A percentile compares a stretch with the other conserved stretches of the same genome.
phyloP scores from a whole-genome alignment of 2,329 filamentous ascomycete genomes.

The Penicillium sp. region DNA sequence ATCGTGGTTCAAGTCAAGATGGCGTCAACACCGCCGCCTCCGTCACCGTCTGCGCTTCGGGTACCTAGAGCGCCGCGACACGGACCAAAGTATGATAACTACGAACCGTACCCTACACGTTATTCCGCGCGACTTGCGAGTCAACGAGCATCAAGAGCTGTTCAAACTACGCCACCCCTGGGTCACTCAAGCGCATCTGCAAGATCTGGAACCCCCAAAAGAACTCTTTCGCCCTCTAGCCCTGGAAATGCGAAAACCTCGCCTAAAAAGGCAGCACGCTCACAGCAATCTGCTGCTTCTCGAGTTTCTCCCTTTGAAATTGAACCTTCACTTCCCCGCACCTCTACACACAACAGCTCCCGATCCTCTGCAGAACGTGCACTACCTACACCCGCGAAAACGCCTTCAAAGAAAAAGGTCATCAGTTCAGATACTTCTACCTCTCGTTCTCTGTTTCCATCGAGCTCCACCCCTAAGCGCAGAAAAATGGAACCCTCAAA shows the following conservation, averaged over 20 bases:
- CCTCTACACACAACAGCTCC: slow-evolving; percentile 24
- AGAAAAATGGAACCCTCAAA: slow-evolving; percentile 43
- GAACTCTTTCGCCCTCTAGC: slow-evolving; percentile 6
- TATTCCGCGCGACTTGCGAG: slow-evolving; percentile 42
- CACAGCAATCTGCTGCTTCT: slow-evolving; percentile 3
- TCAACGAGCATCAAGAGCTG: slow-evolving; percentile 30
- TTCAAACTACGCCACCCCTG: slow-evolving; percentile 34
- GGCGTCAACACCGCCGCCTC: slow-evolving; percentile 48
- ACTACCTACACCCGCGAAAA: slow-evolving; percentile 63
- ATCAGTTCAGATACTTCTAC: slow-evolving; percentile 47
- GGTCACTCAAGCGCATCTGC: slow-evolving; percentile 23
- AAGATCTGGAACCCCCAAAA: slow-evolving; percentile 21
- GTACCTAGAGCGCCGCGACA: slow-evolving; percentile 48
- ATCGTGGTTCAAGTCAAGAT: slow-evolving; percentile 26
- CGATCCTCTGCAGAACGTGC: slow-evolving; percentile 39
- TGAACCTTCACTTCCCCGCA: slow-evolving; percentile 21
- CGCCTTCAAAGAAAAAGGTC: slow-evolving; percentile 55
- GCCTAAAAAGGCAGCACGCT: slow-evolving; percentile 23
- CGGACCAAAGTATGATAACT: slow-evolving; percentile 46
- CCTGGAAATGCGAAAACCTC: slow-evolving; percentile 19
- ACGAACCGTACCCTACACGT: slow-evolving; percentile 42
- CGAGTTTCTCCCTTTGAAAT: slow-evolving; percentile 5
- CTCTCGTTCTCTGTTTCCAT: slow-evolving; percentile 56
- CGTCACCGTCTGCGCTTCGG: slow-evolving; percentile 33
- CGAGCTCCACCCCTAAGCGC: slow-evolving; percentile 48